Evolutionary conservation across 106 monocot species (phyloP).

Genomic region (Allium sativum): DNA sequence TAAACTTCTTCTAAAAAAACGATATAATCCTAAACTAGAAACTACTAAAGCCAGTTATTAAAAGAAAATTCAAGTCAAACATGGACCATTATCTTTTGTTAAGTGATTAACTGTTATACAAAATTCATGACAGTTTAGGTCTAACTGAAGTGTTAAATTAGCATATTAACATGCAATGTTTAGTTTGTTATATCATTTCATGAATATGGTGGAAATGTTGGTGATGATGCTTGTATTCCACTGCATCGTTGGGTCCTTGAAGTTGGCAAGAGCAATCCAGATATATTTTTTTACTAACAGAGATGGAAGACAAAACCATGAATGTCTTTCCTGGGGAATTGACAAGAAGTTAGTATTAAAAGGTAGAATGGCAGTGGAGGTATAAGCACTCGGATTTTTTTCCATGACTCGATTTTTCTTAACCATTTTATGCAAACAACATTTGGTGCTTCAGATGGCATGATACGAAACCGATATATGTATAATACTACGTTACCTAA

Average conservation of each 20-base stretch:
- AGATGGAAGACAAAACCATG: conserved; percentile 61
- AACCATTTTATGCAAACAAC: neutral
- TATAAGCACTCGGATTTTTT: conserved; percentile 9
- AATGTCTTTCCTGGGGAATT: conserved; percentile 86
- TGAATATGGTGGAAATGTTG: conserved; percentile 96
- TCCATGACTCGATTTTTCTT: neutral
- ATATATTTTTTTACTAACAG: conserved; percentile 87
- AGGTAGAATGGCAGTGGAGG: conserved; percentile 95
- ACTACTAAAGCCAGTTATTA: no score
- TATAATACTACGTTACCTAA: no score
- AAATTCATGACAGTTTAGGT: no score
- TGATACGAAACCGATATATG: no score
- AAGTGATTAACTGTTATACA: no score
- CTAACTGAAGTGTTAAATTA: no score
- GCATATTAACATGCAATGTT: neutral
- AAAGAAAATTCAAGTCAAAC: no score
- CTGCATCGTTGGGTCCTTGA: conserved; percentile 78
- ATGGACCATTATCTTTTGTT: no score
- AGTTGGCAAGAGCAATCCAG: conserved; percentile 74
- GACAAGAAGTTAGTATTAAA: conserved; percentile 81
- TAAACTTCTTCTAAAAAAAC: no score
- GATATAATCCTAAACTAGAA: no score
- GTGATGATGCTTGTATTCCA: conserved; percentile 81
- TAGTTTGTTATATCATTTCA: conserved; percentile 99
- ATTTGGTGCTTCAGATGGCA: no score